Conservation (phyloP, 78 protist species). For the Carpediemonas membranifera region DNA sequence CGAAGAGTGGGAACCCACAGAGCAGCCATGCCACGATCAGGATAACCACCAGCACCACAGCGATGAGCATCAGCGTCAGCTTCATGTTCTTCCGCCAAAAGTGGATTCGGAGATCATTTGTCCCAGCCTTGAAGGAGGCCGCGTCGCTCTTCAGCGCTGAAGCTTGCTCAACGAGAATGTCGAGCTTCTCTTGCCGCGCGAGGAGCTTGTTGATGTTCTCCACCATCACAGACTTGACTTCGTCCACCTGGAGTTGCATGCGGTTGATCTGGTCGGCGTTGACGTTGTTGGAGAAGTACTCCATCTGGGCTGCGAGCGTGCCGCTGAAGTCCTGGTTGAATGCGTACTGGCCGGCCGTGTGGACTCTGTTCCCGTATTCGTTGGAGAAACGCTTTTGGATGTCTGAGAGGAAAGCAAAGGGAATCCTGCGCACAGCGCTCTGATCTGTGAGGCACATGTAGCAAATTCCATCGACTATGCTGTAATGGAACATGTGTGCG, state of each 20-base stretch:
- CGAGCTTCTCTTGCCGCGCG: slow-evolving; percentile 1
- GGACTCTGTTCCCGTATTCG: not conserved
- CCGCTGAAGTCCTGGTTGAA: not conserved
- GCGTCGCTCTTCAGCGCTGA: not conserved
- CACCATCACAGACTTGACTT: slow-evolving; percentile 1
- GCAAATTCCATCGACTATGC: not conserved
- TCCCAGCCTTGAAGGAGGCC: not conserved
- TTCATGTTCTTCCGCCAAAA: slow-evolving; percentile 3
- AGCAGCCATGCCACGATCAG: too few relatives aligned
- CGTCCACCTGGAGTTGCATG: not conserved
- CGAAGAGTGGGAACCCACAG: too few relatives aligned
- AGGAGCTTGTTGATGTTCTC: slow-evolving; percentile 1
- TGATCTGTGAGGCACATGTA: not conserved
- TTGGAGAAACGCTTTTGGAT: not conserved
- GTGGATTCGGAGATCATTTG: not conserved
- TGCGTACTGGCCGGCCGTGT: not conserved
- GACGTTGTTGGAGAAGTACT: not conserved
- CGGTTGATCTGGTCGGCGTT: not conserved
- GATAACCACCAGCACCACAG: not conserved
- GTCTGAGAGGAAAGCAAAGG: not conserved
- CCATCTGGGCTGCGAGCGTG: not conserved
- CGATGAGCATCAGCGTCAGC: not conserved
- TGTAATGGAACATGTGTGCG: not conserved
- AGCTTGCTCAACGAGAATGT: not conserved
- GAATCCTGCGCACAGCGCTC: not conserved